A percentile compares a stretch with the other conserved stretches of the same genome.
These are phyloP conservation scores for Graphilbum fragrans DNA, from an alignment of 2,329 filamentous ascomycete genomes.

Conservation along the genomic window DNA sequence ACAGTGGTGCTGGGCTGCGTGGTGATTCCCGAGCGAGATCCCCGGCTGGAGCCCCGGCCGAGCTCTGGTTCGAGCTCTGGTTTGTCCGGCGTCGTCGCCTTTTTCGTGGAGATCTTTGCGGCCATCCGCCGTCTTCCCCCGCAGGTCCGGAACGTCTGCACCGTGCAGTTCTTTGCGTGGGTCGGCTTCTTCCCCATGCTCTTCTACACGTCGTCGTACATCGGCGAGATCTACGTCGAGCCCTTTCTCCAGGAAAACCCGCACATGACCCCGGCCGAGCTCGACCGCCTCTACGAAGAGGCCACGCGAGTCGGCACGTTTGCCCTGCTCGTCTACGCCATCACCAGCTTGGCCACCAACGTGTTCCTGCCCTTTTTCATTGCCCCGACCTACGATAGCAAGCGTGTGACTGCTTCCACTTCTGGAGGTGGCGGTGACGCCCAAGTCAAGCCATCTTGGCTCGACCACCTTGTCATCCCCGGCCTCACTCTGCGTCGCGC, in stretches of 20 bases:
- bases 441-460: constrained; percentile 14
- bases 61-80: not conserved
- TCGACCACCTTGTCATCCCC: constrained; percentile 60
- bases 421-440: constrained; percentile 15
- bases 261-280: constrained; percentile 61
- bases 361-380: constrained; percentile 78
- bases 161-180: constrained; percentile 79
- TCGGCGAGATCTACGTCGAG: constrained; percentile 85
- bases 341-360: constrained; percentile 72
- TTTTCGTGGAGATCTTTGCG: constrained; percentile 67
- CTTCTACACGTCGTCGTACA: constrained; percentile 90
- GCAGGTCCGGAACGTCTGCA: constrained; percentile 71
- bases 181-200: constrained; percentile 92
- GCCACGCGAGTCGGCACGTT: constrained; percentile 82
- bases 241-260: constrained; percentile 68
- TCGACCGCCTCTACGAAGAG: constrained; percentile 70
- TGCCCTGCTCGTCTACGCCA: constrained; percentile 76
- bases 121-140: constrained; percentile 70
- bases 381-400: constrained; percentile 60
- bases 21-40: constrained; percentile 67
- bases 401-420: constrained; percentile 12
- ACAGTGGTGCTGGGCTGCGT: constrained; percentile 62
- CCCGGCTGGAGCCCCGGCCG: constrained; percentile 49
- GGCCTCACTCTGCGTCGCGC: constrained; percentile 77
- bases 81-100: constrained; percentile 52